Conservation (phyloP, 2,329 filamentous ascomycete species). For the Hortaea werneckii region DNA sequence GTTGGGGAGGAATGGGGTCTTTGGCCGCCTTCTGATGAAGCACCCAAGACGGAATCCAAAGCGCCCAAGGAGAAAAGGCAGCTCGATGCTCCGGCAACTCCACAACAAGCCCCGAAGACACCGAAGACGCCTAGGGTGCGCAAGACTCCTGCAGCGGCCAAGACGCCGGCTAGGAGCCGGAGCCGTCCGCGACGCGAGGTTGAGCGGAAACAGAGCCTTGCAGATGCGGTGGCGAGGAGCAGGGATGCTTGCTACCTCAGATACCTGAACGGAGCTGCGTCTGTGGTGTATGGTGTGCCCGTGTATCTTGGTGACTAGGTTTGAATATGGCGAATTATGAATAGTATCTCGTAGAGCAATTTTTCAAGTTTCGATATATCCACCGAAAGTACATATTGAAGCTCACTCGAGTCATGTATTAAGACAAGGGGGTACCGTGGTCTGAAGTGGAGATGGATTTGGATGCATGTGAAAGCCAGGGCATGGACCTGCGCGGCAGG, state of each 20-base stretch:
- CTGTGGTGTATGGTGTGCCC: conserved; percentile 90
- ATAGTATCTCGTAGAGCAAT: too few relatives aligned
- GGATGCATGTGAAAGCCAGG: too few relatives aligned
- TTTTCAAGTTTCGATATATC: too few relatives aligned
- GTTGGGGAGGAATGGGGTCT: conserved; percentile 84
- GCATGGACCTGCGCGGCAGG: too few relatives aligned
- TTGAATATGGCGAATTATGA: too few relatives aligned
- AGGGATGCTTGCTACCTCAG: conserved; percentile 72
- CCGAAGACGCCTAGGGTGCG: conserved; percentile 25
- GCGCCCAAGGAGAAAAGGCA: conserved; percentile 18
- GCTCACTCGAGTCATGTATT: too few relatives aligned
- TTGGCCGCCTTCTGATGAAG: conserved; percentile 22
- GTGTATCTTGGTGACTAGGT: conserved; percentile 54
- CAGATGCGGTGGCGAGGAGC: conserved; percentile 70
- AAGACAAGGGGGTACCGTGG: too few relatives aligned
- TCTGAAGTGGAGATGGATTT: too few relatives aligned
- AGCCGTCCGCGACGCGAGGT: conserved; percentile 17
- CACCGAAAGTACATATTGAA: too few relatives aligned
- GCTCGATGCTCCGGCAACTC: conserved; percentile 16
- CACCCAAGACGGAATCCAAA: conserved; percentile 15
- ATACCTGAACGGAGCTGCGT: conserved; percentile 88
- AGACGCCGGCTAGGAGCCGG: conserved; percentile 20
- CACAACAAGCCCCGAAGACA: conserved; percentile 21
- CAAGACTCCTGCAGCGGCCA: conserved; percentile 21
- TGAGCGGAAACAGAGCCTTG: conserved; percentile 41